Conservation (phyloP, 2,329 filamentous ascomycete species). For the Hymenotorrendiella dingleyae region DNA sequence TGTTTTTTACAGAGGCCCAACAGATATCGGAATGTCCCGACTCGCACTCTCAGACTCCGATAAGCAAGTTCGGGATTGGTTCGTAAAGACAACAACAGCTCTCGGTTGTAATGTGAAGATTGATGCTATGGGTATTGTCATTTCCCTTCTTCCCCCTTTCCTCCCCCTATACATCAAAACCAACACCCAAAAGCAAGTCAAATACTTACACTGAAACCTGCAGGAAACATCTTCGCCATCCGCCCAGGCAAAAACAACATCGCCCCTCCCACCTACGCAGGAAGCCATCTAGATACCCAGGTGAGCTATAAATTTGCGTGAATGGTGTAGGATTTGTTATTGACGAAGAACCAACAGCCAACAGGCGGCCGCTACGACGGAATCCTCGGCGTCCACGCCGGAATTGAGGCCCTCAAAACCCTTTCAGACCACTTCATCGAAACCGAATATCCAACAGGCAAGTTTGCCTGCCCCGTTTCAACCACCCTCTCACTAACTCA, state of each 20-base stretch:
- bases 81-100: slow-evolving; percentile 53
- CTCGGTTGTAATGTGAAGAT: slow-evolving; percentile 63
- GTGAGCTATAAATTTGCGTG: slow-evolving; percentile 7
- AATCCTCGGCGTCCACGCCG: slow-evolving; percentile 68
- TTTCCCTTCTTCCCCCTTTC: too few relatives aligned
- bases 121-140: slow-evolving; percentile 60
- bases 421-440: slow-evolving; percentile 62
- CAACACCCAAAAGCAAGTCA: too few relatives aligned
- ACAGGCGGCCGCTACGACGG: slow-evolving; percentile 68
- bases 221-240: slow-evolving; percentile 66
- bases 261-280: slow-evolving; percentile 60
- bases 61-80: slow-evolving; percentile 69
- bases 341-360: slow-evolving; percentile 48
- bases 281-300: slow-evolving; percentile 64
- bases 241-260: slow-evolving; percentile 52
- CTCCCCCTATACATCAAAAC: too few relatives aligned
- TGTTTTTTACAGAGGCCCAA: slow-evolving; percentile 41
- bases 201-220: too few relatives aligned
- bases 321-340: slow-evolving; percentile 57
- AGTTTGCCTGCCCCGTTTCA: slow-evolving; percentile 43
- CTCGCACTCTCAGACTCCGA: slow-evolving; percentile 67
- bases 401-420: slow-evolving; percentile 64
- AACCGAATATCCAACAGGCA: slow-evolving; percentile 52
- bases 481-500: background rate
- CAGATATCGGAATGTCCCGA: slow-evolving; percentile 71